Base-by-base conservation (phyloP, 179 eudicot genomes). In the Beta macrorhiza region DNA sequence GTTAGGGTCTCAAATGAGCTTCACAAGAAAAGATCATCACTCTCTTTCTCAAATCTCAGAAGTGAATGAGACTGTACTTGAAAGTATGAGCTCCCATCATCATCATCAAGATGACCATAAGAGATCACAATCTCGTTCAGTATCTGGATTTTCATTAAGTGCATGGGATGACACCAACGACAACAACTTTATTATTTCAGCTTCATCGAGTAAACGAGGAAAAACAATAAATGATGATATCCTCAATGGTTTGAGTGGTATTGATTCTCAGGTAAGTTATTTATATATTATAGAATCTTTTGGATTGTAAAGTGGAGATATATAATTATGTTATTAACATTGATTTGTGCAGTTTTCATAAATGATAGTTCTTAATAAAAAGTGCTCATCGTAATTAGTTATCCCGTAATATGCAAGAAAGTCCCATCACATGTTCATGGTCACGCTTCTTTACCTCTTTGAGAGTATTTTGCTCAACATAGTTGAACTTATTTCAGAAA, bases 41-140 rank as follows among this genome's bases (percentile, higher is more conserved):
- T 59, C 91, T n/a, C 91, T 93, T 5, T 84, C 97, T 79, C 92
- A 87, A 45, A 89, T 93, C 16, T 83, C 92, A 0, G 93, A 90
- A 75, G 87, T 87, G 62, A 81, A 80, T 75, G 92, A 88, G 69
- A 62, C 73, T 67, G 82, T 62, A 25, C 83, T 76, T 69, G 82
- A 82, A 71, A 55, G 68, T 17, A 75, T 81, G 72, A 78, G 42
- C 25, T 80, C 79, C 58, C 80, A 74, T 62, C 52, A 59, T 5
- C 65, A 61, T 12, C 42, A 37, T 37, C 3, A 37, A 37, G 78
- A 75, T 1, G n/a, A 82, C 6, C 45, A 49, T 64, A 76, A 80
- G 80, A 69, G 78, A 80, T 73, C 83, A 1, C 47, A 75, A 1
- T 67, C 86, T 25, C 83, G 83, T 14, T 68, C 83, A 0, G 75